These are phyloP conservation scores for Nakaseomyces sp. DNA, from an alignment of 1,139 yeast genomes.

Conservation along the genomic window DNA sequence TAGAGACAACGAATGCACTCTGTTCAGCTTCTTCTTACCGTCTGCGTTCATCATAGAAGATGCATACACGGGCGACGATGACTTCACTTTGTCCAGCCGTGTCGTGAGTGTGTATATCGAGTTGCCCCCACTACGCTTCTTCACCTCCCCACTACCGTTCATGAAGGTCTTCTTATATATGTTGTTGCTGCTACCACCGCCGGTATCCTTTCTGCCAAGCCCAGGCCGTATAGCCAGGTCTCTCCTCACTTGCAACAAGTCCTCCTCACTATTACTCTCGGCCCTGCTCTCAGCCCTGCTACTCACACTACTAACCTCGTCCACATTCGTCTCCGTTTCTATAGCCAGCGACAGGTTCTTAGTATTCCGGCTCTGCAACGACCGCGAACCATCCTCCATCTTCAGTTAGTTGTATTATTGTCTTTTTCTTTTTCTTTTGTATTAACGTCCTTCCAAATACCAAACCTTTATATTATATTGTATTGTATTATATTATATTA, in stretches of 20 bases:
- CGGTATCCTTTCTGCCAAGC: not conserved
- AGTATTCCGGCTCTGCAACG: slow-evolving; percentile 26
- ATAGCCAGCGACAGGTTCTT: slow-evolving; percentile 25
- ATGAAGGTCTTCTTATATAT: slow-evolving; percentile 1
- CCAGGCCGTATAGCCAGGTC: not conserved
- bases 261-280: not conserved
- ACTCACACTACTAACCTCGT: not conserved
- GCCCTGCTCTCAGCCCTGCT: not conserved
- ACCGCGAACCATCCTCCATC: slow-evolving; percentile 10
- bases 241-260: too few relatives aligned
- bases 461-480: too few relatives aligned
- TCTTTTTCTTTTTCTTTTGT: not conserved
- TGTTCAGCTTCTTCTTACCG: slow-evolving; percentile 6
- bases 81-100: slow-evolving; percentile 1
- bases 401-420: not conserved
- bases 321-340: not conserved
- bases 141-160: not conserved
- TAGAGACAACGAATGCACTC: slow-evolving; percentile 14
- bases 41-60: slow-evolving; percentile 2
- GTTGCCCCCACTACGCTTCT: not conserved
- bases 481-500: too few relatives aligned
- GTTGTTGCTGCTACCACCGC: not conserved
- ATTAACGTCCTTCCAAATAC: too few relatives aligned
- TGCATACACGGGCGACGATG: slow-evolving; percentile 9
- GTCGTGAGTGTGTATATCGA: not conserved